Evolutionary conservation across 306 rosid genomes (phyloP), one percentile per base, ranked within the genome.

Genomic region (Sicyos edulis): DNA sequence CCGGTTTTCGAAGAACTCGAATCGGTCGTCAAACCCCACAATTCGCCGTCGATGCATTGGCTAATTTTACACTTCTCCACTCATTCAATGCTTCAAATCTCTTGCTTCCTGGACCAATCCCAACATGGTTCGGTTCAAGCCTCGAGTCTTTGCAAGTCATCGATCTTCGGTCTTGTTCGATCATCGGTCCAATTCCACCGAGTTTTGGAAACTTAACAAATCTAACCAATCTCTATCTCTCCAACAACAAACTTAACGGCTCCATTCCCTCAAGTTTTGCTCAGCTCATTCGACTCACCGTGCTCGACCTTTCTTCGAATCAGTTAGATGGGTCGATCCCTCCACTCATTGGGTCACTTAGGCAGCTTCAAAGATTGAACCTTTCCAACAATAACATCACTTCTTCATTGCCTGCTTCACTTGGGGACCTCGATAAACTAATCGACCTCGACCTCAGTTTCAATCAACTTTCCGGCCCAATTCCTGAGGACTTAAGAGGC

Each of bases 401-500:
- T 54, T 84, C 87, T 58, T 69, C 86, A 10, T 53, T 92, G 70
- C 97, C 96, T 79, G 26, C 82, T 40, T 77, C 81, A 58, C 78
- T 92, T 17, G 92, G 88, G 55, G 75, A 79, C 83, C 89, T 92
- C 54, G 56, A 42, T 52, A 85, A 80, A 82, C 75, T 92, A 69
- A 82, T 83, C 81, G 95, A 85, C 83, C 91, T 92, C 84, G 97
- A 92, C 83, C 92, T 92, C 73, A 82, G 95, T 74, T 73, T 65
- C 74, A 92, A 92, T 82, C 70, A 73, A 47, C 82, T 92, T 58
- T 58, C 77, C 0, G 89, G 89, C 4, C 32, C 79, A 6, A 56
- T 85, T 70, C 85, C 87, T 50, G 56, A 21, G 16, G 91, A 75
- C 65, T 84, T 89, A 72, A 81, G 49, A 12, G 84, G 87, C 56